Conservation (phyloP, 2,329 filamentous ascomycete species). For the Aspergillus tubingensis region DNA sequence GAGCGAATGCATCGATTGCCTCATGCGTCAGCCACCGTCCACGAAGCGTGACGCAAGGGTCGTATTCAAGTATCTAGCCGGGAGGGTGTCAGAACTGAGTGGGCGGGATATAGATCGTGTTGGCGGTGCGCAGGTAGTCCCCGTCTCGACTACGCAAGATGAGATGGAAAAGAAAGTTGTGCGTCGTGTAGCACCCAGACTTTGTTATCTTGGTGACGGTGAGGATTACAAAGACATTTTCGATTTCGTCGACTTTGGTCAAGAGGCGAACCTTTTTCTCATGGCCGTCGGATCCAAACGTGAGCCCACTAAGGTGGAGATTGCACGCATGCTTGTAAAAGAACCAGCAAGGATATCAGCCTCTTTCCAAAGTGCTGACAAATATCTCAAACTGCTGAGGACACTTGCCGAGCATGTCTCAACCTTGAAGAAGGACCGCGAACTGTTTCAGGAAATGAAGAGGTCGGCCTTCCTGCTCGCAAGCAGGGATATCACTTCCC, state of each 20-base stretch:
- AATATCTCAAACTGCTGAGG: slow-evolving; percentile 80
- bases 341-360: slow-evolving; percentile 82
- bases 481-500: slow-evolving; percentile 68
- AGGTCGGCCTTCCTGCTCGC: slow-evolving; percentile 76
- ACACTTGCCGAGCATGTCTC: slow-evolving; percentile 73
- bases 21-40: slow-evolving; percentile 72
- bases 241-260: slow-evolving; percentile 93
- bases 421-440: slow-evolving; percentile 74
- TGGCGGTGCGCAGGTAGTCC: slow-evolving; percentile 69
- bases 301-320: slow-evolving; percentile 83
- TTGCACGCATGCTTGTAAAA: slow-evolving; percentile 78
- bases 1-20: slow-evolving; percentile 69
- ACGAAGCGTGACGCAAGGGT: slow-evolving; percentile 66
- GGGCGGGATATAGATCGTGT: slow-evolving; percentile 62
- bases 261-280: slow-evolving; percentile 83
- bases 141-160: slow-evolving; percentile 50
- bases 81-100: slow-evolving; percentile 72
- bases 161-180: slow-evolving; percentile 48
- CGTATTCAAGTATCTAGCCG: slow-evolving; percentile 81
- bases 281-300: slow-evolving; percentile 86
- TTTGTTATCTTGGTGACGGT: slow-evolving; percentile 76
- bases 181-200: slow-evolving; percentile 65
- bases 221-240: slow-evolving; percentile 85
- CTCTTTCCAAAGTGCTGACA: slow-evolving; percentile 76
- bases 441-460: slow-evolving; percentile 75